phyloP scores from a whole-genome alignment of 2,329 filamentous ascomycete species.

The Fusarium sp. region DNA sequence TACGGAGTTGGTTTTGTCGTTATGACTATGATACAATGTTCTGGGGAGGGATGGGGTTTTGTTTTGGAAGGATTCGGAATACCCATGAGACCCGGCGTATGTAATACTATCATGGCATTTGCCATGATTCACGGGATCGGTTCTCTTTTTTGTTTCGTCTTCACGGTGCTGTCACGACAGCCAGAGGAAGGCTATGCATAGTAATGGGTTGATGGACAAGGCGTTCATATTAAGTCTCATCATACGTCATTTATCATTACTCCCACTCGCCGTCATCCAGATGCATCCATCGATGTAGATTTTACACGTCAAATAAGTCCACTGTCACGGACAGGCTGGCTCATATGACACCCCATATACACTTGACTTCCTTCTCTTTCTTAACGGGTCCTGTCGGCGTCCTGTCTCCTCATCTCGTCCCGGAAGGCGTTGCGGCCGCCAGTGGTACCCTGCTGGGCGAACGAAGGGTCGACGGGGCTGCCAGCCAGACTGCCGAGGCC shows the following conservation, averaged over 20 bases:
- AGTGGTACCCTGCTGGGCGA: slow-evolving; percentile 53
- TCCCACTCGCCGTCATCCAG: slow-evolving; percentile 24
- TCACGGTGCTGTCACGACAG: slow-evolving; percentile 5
- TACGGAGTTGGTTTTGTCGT: slow-evolving; percentile 26
- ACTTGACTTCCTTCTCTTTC: slow-evolving; percentile 7
- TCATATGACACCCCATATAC: slow-evolving; percentile 1
- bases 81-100: slow-evolving; percentile 42
- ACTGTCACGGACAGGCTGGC: background rate
- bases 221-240: slow-evolving; percentile 43
- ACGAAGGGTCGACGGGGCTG: slow-evolving; percentile 59
- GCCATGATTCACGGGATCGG: slow-evolving; percentile 22
- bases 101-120: slow-evolving; percentile 28
- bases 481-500: slow-evolving; percentile 62
- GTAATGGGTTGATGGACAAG: slow-evolving; percentile 29
- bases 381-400: slow-evolving; percentile 52
- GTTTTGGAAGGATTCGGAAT: slow-evolving; percentile 37
- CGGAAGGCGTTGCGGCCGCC: slow-evolving; percentile 60
- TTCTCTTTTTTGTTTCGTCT: slow-evolving; percentile 9
- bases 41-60: slow-evolving; percentile 19
- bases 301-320: slow-evolving; percentile 16
- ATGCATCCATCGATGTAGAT: slow-evolving; percentile 24
- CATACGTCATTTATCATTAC: slow-evolving; percentile 41
- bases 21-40: slow-evolving; percentile 23
- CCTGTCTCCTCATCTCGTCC: slow-evolving; percentile 63
- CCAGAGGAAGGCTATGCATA: background rate